A percentile compares a stretch with the other conserved stretches of the same genome.
Conservation (phyloP, 2,329 filamentous ascomycete species). For the Rutstroemia sp. region DNA sequence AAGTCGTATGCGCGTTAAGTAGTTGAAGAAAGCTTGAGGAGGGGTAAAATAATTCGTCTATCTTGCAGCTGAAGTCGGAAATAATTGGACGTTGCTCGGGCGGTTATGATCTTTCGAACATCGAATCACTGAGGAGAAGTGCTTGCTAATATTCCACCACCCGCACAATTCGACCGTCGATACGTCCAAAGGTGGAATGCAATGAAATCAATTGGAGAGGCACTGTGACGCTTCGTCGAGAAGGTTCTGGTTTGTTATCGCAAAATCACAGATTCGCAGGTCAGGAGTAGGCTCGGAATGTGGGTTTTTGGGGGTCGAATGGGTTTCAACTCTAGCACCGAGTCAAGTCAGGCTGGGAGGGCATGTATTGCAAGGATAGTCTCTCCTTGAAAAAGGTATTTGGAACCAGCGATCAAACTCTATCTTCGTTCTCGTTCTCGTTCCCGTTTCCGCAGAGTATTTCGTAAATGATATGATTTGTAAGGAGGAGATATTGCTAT, state of each 20-base stretch:
- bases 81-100: conserved; percentile 6
- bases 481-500: too few species aligned
- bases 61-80: conserved; percentile 4
- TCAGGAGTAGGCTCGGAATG: not conserved
- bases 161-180: not conserved
- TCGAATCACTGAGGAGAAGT: not conserved
- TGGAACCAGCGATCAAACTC: not conserved
- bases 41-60: conserved; percentile 5
- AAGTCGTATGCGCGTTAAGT: conserved; percentile 3
- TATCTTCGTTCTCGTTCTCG: not conserved
- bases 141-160: not conserved
- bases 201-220: not conserved
- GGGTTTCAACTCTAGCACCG: not conserved
- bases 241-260: not conserved
- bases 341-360: not conserved
- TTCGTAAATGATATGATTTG: too few species aligned
- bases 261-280: not conserved
- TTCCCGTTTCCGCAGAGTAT: too few species aligned
- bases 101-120: conserved; percentile 9
- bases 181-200: not conserved
- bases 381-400: not conserved
- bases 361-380: not conserved
- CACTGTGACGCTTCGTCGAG: not conserved
- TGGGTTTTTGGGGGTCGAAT: not conserved
- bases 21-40: not conserved